A percentile compares a stretch with the other conserved stretches of the same genome.
phyloP scores from a whole-genome alignment of 148 eudicot genomes.

The Beta vulgaris region DNA sequence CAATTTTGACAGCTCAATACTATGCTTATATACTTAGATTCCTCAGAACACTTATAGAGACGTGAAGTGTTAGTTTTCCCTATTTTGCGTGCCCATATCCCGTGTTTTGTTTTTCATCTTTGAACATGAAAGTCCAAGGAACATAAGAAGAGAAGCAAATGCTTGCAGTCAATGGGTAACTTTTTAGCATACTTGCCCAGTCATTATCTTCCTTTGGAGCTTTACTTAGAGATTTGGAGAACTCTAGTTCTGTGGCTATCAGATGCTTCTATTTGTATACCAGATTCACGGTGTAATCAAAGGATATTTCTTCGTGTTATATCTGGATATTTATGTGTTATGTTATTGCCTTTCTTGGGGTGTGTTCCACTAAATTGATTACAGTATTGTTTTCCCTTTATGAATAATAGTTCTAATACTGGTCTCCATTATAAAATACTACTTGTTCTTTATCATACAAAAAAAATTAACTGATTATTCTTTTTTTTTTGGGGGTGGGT shows the following conservation, averaged over 20 bases:
- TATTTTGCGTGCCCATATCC: neutral
- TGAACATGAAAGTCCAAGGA: too few species aligned
- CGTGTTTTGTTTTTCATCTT: neutral
- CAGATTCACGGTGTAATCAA: too few species aligned
- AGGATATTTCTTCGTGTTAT: too few species aligned
- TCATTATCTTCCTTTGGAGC: neutral
- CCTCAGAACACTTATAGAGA: neutral
- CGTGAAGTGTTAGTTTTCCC: neutral
- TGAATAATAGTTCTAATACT: neutral
- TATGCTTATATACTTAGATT: neutral
- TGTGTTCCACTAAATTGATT: neutral
- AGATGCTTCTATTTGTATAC: neutral
- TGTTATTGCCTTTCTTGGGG: too few species aligned
- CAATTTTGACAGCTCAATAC: neutral
- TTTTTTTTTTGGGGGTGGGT: neutral
- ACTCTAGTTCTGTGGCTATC: neutral
- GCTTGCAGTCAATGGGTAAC: neutral
- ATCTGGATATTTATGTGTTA: too few species aligned
- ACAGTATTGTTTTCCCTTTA: too few species aligned
- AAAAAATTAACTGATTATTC: neutral
- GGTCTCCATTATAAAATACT: neutral
- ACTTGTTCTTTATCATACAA: neutral
- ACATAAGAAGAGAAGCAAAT: neutral
- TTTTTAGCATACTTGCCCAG: neutral
- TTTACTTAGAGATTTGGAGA: neutral